Percentiles rank a stretch among this genome's conserved stretches.
Evolutionary conservation across 805 yeast species (phyloP).

Genomic region (Candida endomychidarum): DNA sequence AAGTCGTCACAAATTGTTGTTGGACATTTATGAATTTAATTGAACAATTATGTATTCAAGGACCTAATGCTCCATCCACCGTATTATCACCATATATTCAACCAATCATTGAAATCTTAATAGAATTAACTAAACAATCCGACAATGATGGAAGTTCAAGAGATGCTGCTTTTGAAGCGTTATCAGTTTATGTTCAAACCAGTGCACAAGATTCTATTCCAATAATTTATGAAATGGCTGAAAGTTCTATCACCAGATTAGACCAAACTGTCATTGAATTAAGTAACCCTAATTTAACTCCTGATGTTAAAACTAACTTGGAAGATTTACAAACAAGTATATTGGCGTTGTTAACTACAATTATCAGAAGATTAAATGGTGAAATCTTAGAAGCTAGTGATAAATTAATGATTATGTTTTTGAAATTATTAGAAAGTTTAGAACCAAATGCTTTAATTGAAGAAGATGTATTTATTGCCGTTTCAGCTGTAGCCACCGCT

Average conservation of each 20-base stretch:
- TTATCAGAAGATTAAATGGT: slow-evolving; percentile 75
- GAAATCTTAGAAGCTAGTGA: slow-evolving; percentile 73
- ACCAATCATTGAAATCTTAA: slow-evolving; percentile 64
- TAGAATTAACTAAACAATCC: slow-evolving; percentile 63
- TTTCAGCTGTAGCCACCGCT: slow-evolving; percentile 85
- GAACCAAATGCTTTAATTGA: slow-evolving; percentile 78
- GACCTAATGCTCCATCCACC: slow-evolving; percentile 50
- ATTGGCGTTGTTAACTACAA: slow-evolving; percentile 74
- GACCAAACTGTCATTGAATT: slow-evolving; percentile 64
- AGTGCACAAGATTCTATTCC: slow-evolving; percentile 70
- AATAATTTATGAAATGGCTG: slow-evolving; percentile 69
- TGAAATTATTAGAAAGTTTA: slow-evolving; percentile 56
- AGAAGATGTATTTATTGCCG: slow-evolving; percentile 91
- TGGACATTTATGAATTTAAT: slow-evolving; percentile 93
- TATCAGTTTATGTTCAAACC: slow-evolving; percentile 76
- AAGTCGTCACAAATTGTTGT: slow-evolving; percentile 94
- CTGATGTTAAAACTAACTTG: slow-evolving; percentile 73
- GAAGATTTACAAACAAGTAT: slow-evolving; percentile 88
- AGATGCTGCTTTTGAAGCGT: slow-evolving; percentile 95
- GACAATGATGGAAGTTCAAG: slow-evolving; percentile 88
- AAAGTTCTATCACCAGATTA: slow-evolving; percentile 69
- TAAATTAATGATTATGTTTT: slow-evolving; percentile 77
- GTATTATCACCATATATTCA: slow-evolving; percentile 74
- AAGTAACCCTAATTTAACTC: slow-evolving; percentile 39
- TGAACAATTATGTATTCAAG: slow-evolving; percentile 70